Evolutionary conservation across 1,139 yeast species (phyloP), one percentile per base, ranked within the genome.

Genomic region (Yamadazyma trypodendri): DNA sequence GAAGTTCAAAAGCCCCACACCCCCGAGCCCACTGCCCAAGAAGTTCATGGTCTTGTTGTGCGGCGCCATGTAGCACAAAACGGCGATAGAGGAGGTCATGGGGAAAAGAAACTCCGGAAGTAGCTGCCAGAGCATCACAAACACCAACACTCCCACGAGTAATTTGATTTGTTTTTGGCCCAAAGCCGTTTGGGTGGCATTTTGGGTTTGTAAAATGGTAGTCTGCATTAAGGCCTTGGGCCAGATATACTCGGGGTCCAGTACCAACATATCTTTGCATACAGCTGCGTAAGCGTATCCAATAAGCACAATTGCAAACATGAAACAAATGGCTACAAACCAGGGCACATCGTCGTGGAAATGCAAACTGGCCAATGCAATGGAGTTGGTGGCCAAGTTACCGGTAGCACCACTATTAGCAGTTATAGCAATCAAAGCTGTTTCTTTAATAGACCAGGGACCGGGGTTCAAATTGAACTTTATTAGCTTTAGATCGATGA

Each of bases 191-290:
- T 37, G 44, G 20, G 36, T 37, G 9, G 37, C 34, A 11, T 31
- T 52, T 42, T 67, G 74, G 0, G 68, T 54, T 34, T 60, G 66
- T 35, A 70, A 58, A 28, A 71, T 54, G 1, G 72, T 62, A 0
- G 75, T 65, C 43, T 71, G 75, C 77, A 71, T 70, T 41, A 71
- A 52, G 2, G 75, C 71, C 41, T 67, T 64, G 0, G 76, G 75
- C 74, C 75, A 71, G 6, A 62, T 50, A 40, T 66, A 68, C 31
- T 64, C 63, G 0, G 72, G 70, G 41, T 69, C 74, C 41, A 68
- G 67, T 2, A 69, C 46, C n/a, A 70, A 59, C 36, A 69, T 55
- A 35, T 56, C 53, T 44, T 66, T 61, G 6, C 73, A 72, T 31
- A 71, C 61, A 1, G 72, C 71, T n/a, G 72, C 74, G 45, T 64